Conservation (phyloP, 192 early-diverging fungal species). For the Entrophospora sp. region DNA sequence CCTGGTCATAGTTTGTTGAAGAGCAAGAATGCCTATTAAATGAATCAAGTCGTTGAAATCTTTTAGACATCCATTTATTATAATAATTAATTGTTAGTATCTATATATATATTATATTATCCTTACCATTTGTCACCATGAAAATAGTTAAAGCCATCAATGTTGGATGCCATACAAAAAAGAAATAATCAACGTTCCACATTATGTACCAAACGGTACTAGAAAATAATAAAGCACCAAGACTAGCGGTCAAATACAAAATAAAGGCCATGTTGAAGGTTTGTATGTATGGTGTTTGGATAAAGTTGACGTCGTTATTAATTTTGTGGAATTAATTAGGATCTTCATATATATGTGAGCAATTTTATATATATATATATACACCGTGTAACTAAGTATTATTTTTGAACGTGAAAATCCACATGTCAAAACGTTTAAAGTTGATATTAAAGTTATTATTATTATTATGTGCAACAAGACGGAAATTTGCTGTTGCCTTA, state of each 20-base stretch:
- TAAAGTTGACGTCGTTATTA: no score
- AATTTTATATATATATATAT: no score
- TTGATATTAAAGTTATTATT: no score
- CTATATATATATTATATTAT: not conserved
- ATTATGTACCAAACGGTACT: slow-evolving; percentile 17
- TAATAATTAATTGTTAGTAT: not conserved
- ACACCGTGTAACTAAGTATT: no score
- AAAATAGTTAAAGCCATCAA: slow-evolving; percentile 22
- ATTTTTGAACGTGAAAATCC: no score
- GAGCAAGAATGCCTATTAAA: slow-evolving; percentile 18
- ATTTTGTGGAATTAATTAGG: no score
- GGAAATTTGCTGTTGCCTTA: no score
- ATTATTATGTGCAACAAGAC: no score
- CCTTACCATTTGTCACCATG: slow-evolving; percentile 23
- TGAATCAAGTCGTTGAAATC: not conserved
- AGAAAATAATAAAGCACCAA: slow-evolving; percentile 21
- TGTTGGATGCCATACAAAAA: slow-evolving; percentile 26
- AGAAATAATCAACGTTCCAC: slow-evolving; percentile 8
- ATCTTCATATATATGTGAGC: no score
- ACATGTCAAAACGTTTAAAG: no score
- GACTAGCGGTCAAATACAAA: not conserved
- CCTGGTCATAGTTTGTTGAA: slow-evolving; percentile 23
- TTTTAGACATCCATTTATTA: not conserved
- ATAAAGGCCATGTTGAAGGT: not conserved
- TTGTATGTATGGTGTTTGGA: no score